These are phyloP conservation scores for Basidioascus undulatus DNA, from an alignment of 768 basidiomycete genomes.

Conservation along the genomic window DNA sequence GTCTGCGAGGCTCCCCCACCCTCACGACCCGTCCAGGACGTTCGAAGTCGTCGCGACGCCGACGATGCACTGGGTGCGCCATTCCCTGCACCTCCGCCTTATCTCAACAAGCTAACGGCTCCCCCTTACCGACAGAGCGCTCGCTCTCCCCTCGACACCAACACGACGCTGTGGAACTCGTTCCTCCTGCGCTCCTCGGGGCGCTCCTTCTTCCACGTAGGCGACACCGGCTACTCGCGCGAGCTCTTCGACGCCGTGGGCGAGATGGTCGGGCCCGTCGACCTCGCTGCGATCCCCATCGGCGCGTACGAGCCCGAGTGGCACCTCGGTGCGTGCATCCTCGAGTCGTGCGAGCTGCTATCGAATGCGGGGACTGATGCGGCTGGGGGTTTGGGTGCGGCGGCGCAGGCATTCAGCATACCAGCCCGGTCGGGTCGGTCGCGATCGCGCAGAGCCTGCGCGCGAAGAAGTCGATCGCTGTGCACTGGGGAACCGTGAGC, in stretches of 20 bases:
- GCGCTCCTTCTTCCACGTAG: slow-evolving; percentile 15
- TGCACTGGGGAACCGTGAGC: slow-evolving; percentile 20
- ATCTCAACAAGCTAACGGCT: background rate
- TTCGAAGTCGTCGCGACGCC: too few species aligned
- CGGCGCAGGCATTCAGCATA: too few species aligned
- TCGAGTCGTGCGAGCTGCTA: too few species aligned
- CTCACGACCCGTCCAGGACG: too few species aligned
- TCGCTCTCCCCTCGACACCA: slow-evolving; percentile 16
- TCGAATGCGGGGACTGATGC: too few species aligned
- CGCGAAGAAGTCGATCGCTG: slow-evolving; percentile 14
- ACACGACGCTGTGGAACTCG: slow-evolving; percentile 17
- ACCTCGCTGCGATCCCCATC: slow-evolving; percentile 18
- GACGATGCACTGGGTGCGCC: too few species aligned
- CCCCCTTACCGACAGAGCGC: slow-evolving; percentile 14
- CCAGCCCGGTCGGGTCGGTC: slow-evolving; percentile 16
- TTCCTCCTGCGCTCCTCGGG: slow-evolving; percentile 13
- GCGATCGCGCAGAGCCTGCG: slow-evolving; percentile 14
- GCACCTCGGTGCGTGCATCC: too few species aligned
- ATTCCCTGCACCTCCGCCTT: background rate
- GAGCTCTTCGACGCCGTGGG: slow-evolving; percentile 16
- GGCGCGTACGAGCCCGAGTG: slow-evolving; percentile 17
- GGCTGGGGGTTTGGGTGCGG: too few species aligned
- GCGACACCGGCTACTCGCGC: slow-evolving; percentile 18
- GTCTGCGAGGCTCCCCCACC: too few species aligned
- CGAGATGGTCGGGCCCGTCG: slow-evolving; percentile 13